Base-by-base conservation (phyloP, 805 yeast genomes). In the Barnettozyma botsteinii region DNA sequence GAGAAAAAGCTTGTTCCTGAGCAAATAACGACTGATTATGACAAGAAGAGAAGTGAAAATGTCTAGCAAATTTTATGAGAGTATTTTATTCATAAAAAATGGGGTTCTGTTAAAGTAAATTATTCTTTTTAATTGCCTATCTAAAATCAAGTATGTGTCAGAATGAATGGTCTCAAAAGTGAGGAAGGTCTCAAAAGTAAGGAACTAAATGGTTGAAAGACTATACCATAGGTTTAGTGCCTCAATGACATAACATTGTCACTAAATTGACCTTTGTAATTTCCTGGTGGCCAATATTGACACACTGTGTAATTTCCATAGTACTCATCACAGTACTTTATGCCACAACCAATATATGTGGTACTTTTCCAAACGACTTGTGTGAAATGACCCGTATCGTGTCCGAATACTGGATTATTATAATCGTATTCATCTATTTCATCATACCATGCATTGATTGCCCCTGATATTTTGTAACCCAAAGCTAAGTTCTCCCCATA, bases 401-500 rank as follows among this genome's bases (percentile, higher is more conserved):
- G 64, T 32, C 68, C 51, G 60, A 66, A 73, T 2, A 62, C 69
- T 4, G 77, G 75, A 39, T 66, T 64, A 24, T 65, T 53, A 61
- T 71, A 82, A 52, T 72, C 61, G 60, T 81, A 83, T 7, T 56
- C 37, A 33, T 52, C 41, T 40, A 77, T 70, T 60, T 85, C 94
- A 47, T 72, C 66, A 65, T 83, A 85, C 93, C 94, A 85, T 3
- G 85, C 89, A 22, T 69, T 69, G 11, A 81, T 78, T 3, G 86
- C 84, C 4, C 73, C 80, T 4, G 75, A 61, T 35, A 64, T 52
- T 56, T 68, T 51, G 58, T 70, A 81, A 21, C 95, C 95, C 29
- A 77, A 68, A n/a, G 93, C 94, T 43, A 85, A 67, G 64, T 85
- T 85, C 59, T 85, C 94, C 41, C 95, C 95, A 59, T 77, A 79